A percentile compares a stretch with the other conserved stretches of the same genome.
These are phyloP conservation scores for Conoideocrella luteorostrata DNA, from an alignment of 2,329 filamentous ascomycete genomes.

Conservation along the genomic window DNA sequence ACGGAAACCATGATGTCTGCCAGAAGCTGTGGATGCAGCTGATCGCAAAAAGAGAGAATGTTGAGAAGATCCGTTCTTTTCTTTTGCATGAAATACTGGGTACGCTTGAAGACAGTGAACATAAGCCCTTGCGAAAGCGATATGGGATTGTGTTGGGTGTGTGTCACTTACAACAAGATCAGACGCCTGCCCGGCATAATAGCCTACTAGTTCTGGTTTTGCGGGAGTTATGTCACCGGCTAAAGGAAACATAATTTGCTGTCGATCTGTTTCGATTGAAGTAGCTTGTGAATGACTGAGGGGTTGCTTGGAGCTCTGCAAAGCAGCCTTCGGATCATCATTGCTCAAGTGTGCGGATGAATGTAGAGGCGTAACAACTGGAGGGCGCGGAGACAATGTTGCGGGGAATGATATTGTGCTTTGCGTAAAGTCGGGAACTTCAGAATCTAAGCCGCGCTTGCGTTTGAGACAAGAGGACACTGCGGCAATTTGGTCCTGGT, in stretches of 20 bases:
- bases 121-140: too few species aligned
- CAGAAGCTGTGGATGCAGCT: constrained; percentile 34
- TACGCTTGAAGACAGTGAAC: constrained; percentile 20
- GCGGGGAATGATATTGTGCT: constrained; percentile 24
- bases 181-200: constrained; percentile 27
- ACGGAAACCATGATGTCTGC: constrained; percentile 35
- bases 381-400: not conserved
- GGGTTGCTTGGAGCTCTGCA: constrained; percentile 7
- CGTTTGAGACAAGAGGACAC: constrained; percentile 17
- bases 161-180: constrained; percentile 25
- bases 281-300: constrained; percentile 12
- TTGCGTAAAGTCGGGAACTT: constrained; percentile 24
- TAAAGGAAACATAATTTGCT: constrained; percentile 25
- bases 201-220: constrained; percentile 32
- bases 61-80: constrained; percentile 33
- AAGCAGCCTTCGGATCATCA: not conserved
- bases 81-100: constrained; percentile 32
- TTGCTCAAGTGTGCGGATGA: constrained; percentile 1
- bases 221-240: constrained; percentile 25
- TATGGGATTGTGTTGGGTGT: too few species aligned
- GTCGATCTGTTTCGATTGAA: constrained; percentile 23
- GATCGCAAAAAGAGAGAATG: constrained; percentile 34
- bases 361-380: not conserved
- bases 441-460: constrained; percentile 18
- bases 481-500: not conserved